Evolutionary conservation across 1,139 yeast genomes (phyloP), one percentile per base, ranked within the genome.

Genomic region (Spathaspora jeffriesii): DNA sequence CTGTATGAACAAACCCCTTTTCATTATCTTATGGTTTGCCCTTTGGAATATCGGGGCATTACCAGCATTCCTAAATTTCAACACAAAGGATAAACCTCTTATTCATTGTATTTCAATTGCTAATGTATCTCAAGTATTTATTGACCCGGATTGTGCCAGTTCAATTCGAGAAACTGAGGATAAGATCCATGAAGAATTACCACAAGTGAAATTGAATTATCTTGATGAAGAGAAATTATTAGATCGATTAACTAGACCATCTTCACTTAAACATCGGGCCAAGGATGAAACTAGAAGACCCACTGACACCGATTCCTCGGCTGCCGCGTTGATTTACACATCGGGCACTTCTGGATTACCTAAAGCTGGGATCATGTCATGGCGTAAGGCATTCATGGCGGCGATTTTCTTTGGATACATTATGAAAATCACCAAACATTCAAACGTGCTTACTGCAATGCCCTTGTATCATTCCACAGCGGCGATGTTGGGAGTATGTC

Each of bases 291-390:
- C 79, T 9, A 79, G 93, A 67, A 78, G 86, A 54, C 78, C 80
- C 4, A 67, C 65, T 6, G 82, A 81, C 50, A 64, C 71, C 8
- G 88, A 84, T 60, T 79, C 73, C 56, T 81, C 82, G 49, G 79
- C 93, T 10, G 84, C 89, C 31, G 78, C 85, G 52, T 76, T 89
- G 57, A 88, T 93, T 49, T 92, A 86, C 64, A 93, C 99, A 1
- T 88, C 96, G 0, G 99, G 99, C 41, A 92, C 98, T 9, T 90
- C 98, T 0, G 98, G 98, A 0, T 69, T 91, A 53, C 98, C 99
- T 13, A 93, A 93, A 66, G 89, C 97, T 4, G 98, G 96, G 4
- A 85, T 89, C 52, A 86, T 92, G 84, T 85, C 96, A 4, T 91
- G 97, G 97, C 77, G 90, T 57, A 92, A 91, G 65, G 79, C 87